Evolutionary conservation across 2,329 filamentous ascomycete genomes (phyloP).

Genomic region (Aspergillus japonicus): DNA sequence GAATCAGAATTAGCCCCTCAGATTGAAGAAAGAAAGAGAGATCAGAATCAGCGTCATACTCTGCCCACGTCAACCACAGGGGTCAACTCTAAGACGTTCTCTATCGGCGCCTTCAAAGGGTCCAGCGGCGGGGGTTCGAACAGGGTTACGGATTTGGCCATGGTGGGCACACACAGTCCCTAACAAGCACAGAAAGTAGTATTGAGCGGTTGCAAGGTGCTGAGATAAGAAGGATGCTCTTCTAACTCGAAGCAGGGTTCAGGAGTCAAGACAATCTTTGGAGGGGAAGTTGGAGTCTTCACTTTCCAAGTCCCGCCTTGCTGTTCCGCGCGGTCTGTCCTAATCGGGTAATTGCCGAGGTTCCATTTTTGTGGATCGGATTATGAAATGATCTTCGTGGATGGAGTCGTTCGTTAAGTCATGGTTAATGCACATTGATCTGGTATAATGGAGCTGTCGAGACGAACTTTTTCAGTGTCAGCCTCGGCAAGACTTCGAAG

Average conservation of each 20-base stretch:
- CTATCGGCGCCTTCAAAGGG: conserved; percentile 72
- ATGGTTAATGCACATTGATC: neutral
- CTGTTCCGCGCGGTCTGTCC: neutral
- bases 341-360: conserved; percentile 20
- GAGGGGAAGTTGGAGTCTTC: neutral
- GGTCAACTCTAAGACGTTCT: conserved; percentile 84
- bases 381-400: neutral
- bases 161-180: conserved; percentile 12
- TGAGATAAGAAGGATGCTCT: neutral
- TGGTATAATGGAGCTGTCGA: neutral
- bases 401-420: neutral
- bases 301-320: neutral
- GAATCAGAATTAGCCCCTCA: conserved; percentile 1
- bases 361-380: neutral
- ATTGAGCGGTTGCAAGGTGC: neutral
- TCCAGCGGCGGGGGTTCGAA: conserved; percentile 74
- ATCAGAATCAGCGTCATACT: conserved; percentile 47
- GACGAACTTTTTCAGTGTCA: neutral
- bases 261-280: neutral
- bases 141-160: conserved; percentile 55
- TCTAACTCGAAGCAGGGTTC: neutral
- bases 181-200: neutral
- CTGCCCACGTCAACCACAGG: conserved; percentile 62
- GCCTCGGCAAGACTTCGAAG: neutral
- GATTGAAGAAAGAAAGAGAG: neutral